phyloP scores from a whole-genome alignment of 108 stramenopile genomes.

The Nitzschia sp. region DNA sequence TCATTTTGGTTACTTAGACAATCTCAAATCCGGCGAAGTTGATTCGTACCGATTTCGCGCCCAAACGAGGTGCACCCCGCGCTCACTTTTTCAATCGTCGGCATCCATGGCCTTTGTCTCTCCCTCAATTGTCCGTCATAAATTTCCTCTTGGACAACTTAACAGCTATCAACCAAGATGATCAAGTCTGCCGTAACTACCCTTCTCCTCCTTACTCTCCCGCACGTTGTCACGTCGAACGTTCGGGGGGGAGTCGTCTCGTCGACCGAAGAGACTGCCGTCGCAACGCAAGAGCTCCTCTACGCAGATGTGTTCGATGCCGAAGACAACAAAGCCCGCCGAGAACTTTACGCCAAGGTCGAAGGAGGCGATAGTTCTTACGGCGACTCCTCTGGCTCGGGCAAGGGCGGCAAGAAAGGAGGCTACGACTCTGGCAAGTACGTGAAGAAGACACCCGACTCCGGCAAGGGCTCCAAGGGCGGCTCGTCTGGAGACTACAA shows the following conservation, averaged over 20 bases:
- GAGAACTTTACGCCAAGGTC: no score
- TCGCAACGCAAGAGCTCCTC: background rate
- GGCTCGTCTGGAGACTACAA: no score
- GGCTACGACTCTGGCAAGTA: background rate
- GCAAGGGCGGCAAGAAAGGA: background rate
- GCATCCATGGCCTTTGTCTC: background rate
- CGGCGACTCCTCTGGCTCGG: background rate
- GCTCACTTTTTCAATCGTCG: background rate
- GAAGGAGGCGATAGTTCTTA: background rate
- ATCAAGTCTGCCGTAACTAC: background rate
- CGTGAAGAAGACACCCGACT: slow-evolving; percentile 3
- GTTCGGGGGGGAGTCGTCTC: background rate
- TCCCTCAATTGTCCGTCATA: background rate
- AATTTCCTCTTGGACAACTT: background rate
- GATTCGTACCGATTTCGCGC: background rate
- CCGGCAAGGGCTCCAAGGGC: background rate
- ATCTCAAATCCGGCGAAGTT: background rate
- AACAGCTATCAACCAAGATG: background rate
- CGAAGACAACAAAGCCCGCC: no score
- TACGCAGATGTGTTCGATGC: background rate
- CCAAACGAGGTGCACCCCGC: background rate
- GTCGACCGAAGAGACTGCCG: background rate
- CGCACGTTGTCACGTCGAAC: background rate
- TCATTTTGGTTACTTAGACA: background rate
- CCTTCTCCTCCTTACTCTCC: background rate